Conservation (phyloP, 495 filamentous ascomycete species). For the Lophium mytilinum region DNA sequence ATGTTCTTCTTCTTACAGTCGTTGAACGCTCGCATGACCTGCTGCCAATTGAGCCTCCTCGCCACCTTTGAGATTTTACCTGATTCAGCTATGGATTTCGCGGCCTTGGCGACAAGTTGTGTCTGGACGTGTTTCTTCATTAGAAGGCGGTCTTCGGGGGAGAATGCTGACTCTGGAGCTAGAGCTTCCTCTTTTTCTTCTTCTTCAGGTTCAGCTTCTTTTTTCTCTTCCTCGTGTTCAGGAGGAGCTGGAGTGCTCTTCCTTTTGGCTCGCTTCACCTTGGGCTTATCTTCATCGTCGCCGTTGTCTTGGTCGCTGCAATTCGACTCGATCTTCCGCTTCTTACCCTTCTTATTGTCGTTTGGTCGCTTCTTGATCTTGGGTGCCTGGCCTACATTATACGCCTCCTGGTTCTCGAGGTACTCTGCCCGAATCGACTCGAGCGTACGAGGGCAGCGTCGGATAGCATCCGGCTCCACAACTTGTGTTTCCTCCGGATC, state of each 20-base stretch:
- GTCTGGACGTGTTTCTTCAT: too few relatives aligned
- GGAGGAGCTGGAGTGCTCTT: not conserved
- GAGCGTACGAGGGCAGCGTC: not conserved
- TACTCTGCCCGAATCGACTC: slow-evolving; percentile 9
- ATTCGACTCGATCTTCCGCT: not conserved
- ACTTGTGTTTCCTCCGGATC: not conserved
- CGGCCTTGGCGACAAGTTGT: too few relatives aligned
- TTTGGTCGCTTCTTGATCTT: not conserved
- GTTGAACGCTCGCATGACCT: too few relatives aligned
- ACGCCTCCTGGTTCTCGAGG: slow-evolving; percentile 1
- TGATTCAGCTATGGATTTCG: too few relatives aligned
- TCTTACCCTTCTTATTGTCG: not conserved
- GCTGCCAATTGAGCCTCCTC: too few relatives aligned
- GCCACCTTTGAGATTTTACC: too few relatives aligned
- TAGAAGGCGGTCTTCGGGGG: too few relatives aligned
- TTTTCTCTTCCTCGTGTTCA: too few relatives aligned
- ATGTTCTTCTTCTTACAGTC: too few relatives aligned
- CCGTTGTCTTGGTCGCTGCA: not conserved
- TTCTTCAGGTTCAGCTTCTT: too few relatives aligned
- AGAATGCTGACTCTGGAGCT: too few relatives aligned
- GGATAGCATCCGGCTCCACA: not conserved
- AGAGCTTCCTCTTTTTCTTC: too few relatives aligned
- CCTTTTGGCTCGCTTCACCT: not conserved
- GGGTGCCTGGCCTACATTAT: slow-evolving; percentile 5
- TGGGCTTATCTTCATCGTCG: not conserved